phyloP scores from a whole-genome alignment of 1,139 yeast genomes.

The Geotrichum restrictum region DNA sequence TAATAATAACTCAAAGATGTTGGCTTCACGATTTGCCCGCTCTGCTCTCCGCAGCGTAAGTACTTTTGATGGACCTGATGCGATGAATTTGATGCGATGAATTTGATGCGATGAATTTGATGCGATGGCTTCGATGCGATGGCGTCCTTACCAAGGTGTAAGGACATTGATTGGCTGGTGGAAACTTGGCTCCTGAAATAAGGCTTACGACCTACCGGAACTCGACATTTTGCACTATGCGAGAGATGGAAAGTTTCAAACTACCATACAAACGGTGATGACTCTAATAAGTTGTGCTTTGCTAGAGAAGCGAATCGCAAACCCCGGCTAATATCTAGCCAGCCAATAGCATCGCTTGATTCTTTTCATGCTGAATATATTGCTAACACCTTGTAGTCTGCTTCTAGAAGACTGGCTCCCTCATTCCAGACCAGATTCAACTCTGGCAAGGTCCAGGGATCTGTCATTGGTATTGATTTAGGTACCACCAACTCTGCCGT shows the following conservation, averaged over 20 bases:
- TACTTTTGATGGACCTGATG: background rate
- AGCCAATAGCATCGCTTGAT: constrained; percentile 1
- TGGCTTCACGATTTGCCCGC: constrained; percentile 23
- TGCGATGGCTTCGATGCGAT: background rate
- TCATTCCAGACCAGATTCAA: constrained; percentile 47
- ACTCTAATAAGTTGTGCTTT: too few relatives aligned
- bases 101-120: background rate
- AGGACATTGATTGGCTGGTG: background rate
- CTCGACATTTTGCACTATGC: too few relatives aligned
- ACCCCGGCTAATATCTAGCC: too few relatives aligned
- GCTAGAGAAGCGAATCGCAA: too few relatives aligned
- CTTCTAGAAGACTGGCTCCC: constrained; percentile 16
- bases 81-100: background rate
- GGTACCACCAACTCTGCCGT: constrained; percentile 99
- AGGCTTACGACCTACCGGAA: too few relatives aligned
- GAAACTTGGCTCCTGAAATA: too few relatives aligned
- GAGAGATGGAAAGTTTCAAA: too few relatives aligned
- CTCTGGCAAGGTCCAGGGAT: constrained; percentile 43
- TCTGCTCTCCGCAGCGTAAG: constrained; percentile 23
- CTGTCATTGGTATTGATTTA: constrained; percentile 92
- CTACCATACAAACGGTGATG: too few relatives aligned
- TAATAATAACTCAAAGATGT: constrained; percentile 16
- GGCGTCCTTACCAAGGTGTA: background rate
- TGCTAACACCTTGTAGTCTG: constrained; percentile 4
- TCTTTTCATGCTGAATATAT: background rate